Conservation (phyloP, 1,284 basidiomycete species). For the Inonotus hispidus region DNA sequence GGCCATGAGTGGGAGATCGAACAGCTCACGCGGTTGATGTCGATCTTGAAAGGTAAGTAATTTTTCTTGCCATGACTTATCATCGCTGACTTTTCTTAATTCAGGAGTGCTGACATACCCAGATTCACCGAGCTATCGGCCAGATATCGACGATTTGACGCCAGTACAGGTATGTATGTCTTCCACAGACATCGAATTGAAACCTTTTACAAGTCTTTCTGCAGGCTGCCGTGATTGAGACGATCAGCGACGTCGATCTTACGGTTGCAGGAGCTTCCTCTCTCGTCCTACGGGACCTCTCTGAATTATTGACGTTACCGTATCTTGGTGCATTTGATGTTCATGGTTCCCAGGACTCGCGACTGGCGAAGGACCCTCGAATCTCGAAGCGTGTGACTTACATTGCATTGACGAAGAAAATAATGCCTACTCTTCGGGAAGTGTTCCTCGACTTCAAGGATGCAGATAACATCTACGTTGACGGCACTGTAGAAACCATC, state of each 20-base stretch:
- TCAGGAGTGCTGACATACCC: conserved; percentile 76
- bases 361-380: conserved; percentile 29
- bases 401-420: conserved; percentile 79
- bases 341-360: conserved; percentile 24
- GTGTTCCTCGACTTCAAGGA: conserved; percentile 63
- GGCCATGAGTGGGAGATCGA: conserved; percentile 60
- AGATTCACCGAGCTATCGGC: conserved; percentile 78
- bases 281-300: conserved; percentile 74
- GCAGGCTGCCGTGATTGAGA: conserved; percentile 66
- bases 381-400: conserved; percentile 72
- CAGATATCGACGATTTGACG: conserved; percentile 80
- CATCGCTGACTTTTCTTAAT: conserved; percentile 9
- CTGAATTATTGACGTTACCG: conserved; percentile 81
- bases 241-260: conserved; percentile 64
- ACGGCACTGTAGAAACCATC: conserved; percentile 80
- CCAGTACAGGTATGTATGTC: conserved; percentile 66
- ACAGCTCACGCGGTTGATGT: conserved; percentile 63
- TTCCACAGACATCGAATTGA: background rate
- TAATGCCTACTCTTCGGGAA: conserved; percentile 79
- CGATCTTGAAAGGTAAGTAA: conserved; percentile 64
- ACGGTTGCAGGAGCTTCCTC: conserved; percentile 57
- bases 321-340: conserved; percentile 75
- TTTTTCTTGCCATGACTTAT: conserved; percentile 23
- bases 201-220: conserved; percentile 12
- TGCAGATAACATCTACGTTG: conserved; percentile 60